A percentile compares a stretch with the other conserved stretches of the same genome.
phyloP scores from a whole-genome alignment of 2,329 filamentous ascomycete species.

The Trichoderma breve region DNA sequence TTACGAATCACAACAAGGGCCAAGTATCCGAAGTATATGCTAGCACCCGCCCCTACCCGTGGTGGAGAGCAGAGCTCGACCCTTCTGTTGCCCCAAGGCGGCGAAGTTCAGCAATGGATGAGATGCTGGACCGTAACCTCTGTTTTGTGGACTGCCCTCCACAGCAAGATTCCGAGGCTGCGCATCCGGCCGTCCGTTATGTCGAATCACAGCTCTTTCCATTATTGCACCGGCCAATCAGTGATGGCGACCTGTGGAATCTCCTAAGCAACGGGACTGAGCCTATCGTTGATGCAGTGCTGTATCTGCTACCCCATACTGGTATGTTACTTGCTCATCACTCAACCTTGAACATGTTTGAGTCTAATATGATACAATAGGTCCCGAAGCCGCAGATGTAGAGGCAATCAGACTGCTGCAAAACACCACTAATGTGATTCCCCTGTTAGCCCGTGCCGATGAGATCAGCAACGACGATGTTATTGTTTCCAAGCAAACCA shows the following conservation, averaged over 20 bases:
- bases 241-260: constrained; percentile 71
- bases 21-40: constrained; percentile 67
- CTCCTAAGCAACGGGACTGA: constrained; percentile 80
- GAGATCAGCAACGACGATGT: constrained; percentile 59
- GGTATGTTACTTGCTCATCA: constrained; percentile 47
- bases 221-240: constrained; percentile 51
- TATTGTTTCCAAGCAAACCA: constrained; percentile 55
- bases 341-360: background rate
- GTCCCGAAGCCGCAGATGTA: constrained; percentile 52
- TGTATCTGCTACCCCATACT: constrained; percentile 73
- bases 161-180: constrained; percentile 38
- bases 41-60: constrained; percentile 79
- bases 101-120: constrained; percentile 66
- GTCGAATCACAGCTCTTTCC: constrained; percentile 53
- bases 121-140: constrained; percentile 83
- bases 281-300: constrained; percentile 76
- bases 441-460: constrained; percentile 77
- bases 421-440: constrained; percentile 77
- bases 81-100: constrained; percentile 54
- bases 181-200: constrained; percentile 65
- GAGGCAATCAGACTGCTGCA: constrained; percentile 69
- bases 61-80: constrained; percentile 84
- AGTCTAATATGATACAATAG: constrained; percentile 26
- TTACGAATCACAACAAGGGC: constrained; percentile 36
- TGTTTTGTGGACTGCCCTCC: constrained; percentile 88